Evolutionary conservation across 2,329 filamentous ascomycete species (phyloP).

Genomic region (Lachnellula suecica): DNA sequence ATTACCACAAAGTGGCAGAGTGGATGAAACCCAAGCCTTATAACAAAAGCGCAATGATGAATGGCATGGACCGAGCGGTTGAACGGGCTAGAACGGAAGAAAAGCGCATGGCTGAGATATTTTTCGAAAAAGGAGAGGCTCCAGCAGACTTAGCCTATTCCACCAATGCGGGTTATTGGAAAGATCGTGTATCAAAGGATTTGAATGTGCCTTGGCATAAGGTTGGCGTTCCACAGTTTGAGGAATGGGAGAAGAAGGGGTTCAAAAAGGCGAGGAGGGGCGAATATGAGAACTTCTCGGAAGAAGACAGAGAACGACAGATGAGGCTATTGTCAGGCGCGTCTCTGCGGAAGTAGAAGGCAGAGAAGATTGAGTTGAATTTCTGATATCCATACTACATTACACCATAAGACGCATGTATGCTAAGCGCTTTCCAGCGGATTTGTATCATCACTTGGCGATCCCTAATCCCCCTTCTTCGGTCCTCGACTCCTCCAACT

Average conservation of each 20-base stretch:
- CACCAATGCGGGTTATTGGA: slow-evolving; percentile 3
- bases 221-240: slow-evolving; percentile 12
- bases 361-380: background rate
- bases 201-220: slow-evolving; percentile 16
- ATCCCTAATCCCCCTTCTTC: background rate
- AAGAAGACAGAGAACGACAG: slow-evolving; percentile 10
- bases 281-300: slow-evolving; percentile 12
- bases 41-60: slow-evolving; percentile 12
- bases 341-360: slow-evolving; percentile 10
- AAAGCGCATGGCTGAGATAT: slow-evolving; percentile 12
- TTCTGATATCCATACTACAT: background rate
- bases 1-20: slow-evolving; percentile 33
- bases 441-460: background rate
- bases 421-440: background rate
- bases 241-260: slow-evolving; percentile 17
- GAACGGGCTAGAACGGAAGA: background rate
- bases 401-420: background rate
- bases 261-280: slow-evolving; percentile 18
- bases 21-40: slow-evolving; percentile 15
- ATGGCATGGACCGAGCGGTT: slow-evolving; percentile 7
- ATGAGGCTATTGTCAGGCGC: slow-evolving; percentile 4
- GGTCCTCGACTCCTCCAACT: background rate
- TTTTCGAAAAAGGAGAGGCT: slow-evolving; percentile 15
- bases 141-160: background rate
- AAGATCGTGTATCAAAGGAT: slow-evolving; percentile 19